Percentiles rank a stretch among this genome's conserved stretches.
These are phyloP conservation scores for Paradendryphiella salina DNA, from an alignment of 2,329 filamentous ascomycete genomes.

Conservation along the genomic window DNA sequence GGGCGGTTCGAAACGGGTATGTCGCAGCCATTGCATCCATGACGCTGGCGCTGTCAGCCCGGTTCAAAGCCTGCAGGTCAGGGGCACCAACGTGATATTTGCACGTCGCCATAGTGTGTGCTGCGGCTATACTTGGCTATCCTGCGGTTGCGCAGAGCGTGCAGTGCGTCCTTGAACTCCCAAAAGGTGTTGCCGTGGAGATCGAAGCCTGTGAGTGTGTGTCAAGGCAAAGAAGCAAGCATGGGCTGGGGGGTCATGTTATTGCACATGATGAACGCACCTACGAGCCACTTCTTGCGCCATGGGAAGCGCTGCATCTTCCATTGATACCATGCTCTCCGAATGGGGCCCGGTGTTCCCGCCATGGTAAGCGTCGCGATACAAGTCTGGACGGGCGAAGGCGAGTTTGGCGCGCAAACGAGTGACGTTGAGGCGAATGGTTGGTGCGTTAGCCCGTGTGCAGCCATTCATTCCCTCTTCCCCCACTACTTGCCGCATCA, in stretches of 20 bases:
- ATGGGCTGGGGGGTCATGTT: slow-evolving; percentile 2
- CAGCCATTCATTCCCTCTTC: slow-evolving; percentile 23
- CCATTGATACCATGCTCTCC: slow-evolving; percentile 63
- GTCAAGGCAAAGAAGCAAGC: slow-evolving; percentile 14
- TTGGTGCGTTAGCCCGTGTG: slow-evolving; percentile 25
- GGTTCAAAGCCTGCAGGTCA: not conserved
- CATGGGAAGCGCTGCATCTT: slow-evolving; percentile 65
- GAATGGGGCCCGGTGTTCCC: slow-evolving; percentile 43
- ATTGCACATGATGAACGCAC: slow-evolving; percentile 44
- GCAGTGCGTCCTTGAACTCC: slow-evolving; percentile 65
- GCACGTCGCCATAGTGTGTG: slow-evolving; percentile 62
- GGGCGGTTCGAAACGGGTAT: slow-evolving; percentile 61
- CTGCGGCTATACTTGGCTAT: slow-evolving; percentile 60
- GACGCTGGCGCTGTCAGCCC: slow-evolving; percentile 52
- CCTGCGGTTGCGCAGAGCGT: slow-evolving; percentile 58
- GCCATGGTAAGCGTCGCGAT: slow-evolving; percentile 39
- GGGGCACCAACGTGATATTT: slow-evolving; percentile 56
- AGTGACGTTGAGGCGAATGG: slow-evolving; percentile 35
- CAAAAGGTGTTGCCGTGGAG: slow-evolving; percentile 67
- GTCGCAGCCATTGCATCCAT: slow-evolving; percentile 71
- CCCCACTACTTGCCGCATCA: slow-evolving; percentile 2
- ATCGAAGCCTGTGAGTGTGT: slow-evolving; percentile 56
- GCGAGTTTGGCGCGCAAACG: slow-evolving; percentile 23
- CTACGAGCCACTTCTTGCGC: slow-evolving; percentile 62
- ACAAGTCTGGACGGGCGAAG: slow-evolving; percentile 7